Evolutionary conservation across 2,329 filamentous ascomycete genomes (phyloP).

Genomic region (Alternaria conjuncta): DNA sequence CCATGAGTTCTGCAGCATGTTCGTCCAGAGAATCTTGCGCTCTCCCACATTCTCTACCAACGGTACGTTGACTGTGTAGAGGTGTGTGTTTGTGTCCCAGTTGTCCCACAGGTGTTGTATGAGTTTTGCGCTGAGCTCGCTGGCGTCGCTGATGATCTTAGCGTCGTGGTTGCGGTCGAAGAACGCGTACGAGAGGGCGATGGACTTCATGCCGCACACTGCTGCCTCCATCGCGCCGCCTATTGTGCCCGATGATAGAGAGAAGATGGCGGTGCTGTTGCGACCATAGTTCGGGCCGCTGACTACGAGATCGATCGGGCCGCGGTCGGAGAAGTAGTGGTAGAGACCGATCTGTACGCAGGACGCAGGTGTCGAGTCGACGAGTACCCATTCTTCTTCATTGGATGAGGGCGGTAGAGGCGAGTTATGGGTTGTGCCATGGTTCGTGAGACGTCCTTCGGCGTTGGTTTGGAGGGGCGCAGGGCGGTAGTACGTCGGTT

Average conservation of each 20-base stretch:
- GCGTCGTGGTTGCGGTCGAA: constrained; percentile 85
- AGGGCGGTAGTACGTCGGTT: constrained; percentile 81
- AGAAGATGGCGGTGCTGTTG: constrained; percentile 59
- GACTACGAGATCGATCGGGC: constrained; percentile 56
- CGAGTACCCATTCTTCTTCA: constrained; percentile 58
- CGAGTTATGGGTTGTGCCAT: constrained; percentile 42
- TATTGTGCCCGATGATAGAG: constrained; percentile 57
- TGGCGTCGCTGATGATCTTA: constrained; percentile 78
- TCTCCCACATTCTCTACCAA: constrained; percentile 76
- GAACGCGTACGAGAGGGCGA: constrained; percentile 91
- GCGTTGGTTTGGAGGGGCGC: constrained; percentile 58
- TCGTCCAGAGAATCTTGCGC: constrained; percentile 79
- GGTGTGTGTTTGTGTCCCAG: constrained; percentile 73
- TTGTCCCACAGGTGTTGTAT: constrained; percentile 79
- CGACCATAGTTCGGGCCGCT: constrained; percentile 59
- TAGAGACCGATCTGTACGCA: constrained; percentile 58
- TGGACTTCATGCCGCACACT: constrained; percentile 60
- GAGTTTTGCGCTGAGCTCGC: constrained; percentile 73
- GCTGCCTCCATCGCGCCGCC: constrained; percentile 59
- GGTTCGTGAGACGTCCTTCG: constrained; percentile 46
- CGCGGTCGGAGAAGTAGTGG: constrained; percentile 54
- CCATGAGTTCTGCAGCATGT: constrained; percentile 93
- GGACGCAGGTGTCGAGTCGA: constrained; percentile 57
- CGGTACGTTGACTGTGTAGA: constrained; percentile 94
- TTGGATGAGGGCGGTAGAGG: constrained; percentile 41